Evolutionary conservation across 2,329 filamentous ascomycete species (phyloP).

Genomic region (Diaporthe australafricana): DNA sequence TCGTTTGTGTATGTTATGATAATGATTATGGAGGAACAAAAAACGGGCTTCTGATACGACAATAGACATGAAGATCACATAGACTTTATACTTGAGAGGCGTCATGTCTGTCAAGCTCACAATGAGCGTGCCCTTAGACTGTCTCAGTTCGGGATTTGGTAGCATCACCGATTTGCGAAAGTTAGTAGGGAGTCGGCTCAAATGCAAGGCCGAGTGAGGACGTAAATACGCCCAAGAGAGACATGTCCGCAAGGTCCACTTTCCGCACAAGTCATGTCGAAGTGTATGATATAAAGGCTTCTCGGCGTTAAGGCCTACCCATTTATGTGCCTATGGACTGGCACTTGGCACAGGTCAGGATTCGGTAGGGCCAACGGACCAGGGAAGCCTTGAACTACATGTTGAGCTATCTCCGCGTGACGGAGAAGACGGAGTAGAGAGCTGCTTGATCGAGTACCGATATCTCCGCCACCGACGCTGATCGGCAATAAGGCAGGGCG

Average conservation of each 20-base stretch:
- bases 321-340: not conserved
- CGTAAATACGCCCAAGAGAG: not conserved
- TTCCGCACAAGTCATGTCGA: too few species aligned
- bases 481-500: slow-evolving; percentile 11
- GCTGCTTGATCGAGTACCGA: not conserved
- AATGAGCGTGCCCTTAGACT: not conserved
- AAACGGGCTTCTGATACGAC: not conserved
- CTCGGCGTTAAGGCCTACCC: slow-evolving; percentile 7
- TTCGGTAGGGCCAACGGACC: too few species aligned
- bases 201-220: not conserved
- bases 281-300: not conserved
- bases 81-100: not conserved
- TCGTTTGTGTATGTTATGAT: not conserved
- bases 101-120: not conserved
- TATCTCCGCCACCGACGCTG: not conserved
- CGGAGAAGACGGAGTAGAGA: slow-evolving; percentile 3
- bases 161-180: not conserved
- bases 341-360: not conserved
- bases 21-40: not conserved
- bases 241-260: not conserved
- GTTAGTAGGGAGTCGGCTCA: not conserved
- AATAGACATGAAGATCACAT: not conserved
- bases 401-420: not conserved
- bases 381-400: not conserved
- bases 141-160: not conserved